Evolutionary conservation across 768 basidiomycete species (phyloP).

Genomic region (Collybia sordida): DNA sequence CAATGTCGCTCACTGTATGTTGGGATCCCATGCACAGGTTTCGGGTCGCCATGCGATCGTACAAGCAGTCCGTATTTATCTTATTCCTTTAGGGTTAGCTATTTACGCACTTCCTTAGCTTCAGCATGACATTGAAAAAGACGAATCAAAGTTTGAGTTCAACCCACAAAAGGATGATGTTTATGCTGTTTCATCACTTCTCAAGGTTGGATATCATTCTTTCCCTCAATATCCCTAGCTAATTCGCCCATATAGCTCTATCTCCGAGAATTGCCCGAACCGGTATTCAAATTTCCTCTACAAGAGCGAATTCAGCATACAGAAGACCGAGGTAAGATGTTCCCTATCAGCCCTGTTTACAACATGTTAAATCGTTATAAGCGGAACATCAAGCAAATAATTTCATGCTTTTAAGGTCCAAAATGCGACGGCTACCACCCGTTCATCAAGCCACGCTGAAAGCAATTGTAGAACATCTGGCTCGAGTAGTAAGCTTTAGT

Average conservation of each 20-base stretch:
- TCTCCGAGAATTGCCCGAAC: slow-evolving; percentile 86
- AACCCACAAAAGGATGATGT: slow-evolving; percentile 71
- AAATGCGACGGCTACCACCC: slow-evolving; percentile 78
- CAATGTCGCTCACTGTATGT: no score
- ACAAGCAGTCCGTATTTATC: slow-evolving; percentile 57
- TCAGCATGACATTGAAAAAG: slow-evolving; percentile 83
- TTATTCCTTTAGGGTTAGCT: background rate
- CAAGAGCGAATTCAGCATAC: slow-evolving; percentile 82
- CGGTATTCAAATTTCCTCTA: slow-evolving; percentile 79
- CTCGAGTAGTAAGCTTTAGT: slow-evolving; percentile 61
- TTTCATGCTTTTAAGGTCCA: slow-evolving; percentile 79
- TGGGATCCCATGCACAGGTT: slow-evolving; percentile 42
- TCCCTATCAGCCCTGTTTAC: background rate
- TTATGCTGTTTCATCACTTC: slow-evolving; percentile 77
- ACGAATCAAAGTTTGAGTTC: slow-evolving; percentile 77
- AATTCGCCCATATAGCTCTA: slow-evolving; percentile 49
- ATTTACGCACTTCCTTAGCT: slow-evolving; percentile 42
- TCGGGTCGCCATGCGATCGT: slow-evolving; percentile 85
- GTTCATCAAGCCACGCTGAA: slow-evolving; percentile 87
- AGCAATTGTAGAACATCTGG: slow-evolving; percentile 79
- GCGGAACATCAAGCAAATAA: slow-evolving; percentile 71
- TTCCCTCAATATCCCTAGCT: background rate
- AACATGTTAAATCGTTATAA: slow-evolving; percentile 24
- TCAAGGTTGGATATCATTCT: slow-evolving; percentile 59
- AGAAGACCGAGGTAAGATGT: slow-evolving; percentile 63